Evolutionary conservation across 192 early-diverging fungal species (phyloP), one percentile per base, ranked within the genome.

Genomic region (Anaeromyces robustus): DNA sequence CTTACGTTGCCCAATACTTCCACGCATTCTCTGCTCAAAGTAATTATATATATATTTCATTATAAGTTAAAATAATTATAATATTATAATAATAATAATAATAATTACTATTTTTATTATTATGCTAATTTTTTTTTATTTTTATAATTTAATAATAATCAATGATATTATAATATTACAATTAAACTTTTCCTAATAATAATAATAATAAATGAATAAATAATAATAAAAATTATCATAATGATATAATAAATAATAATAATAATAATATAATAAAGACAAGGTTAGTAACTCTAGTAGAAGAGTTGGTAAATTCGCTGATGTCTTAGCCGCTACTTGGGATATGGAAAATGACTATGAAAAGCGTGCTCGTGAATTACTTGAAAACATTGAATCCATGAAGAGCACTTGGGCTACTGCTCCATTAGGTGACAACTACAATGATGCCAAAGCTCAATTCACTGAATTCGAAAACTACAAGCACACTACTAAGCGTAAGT

Each of bases 1-100:
- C 97, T 32, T 98, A 98, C 80, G 95, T 97, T 28, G 96, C 97
- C 18, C 94, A 97, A 86, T 98, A 97, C 84, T 98, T 97, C 89
- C 97, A 98, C 82, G 97, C 97, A 13, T 97, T 98, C 79, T 96
- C 95, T 26, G 91, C 92, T 34, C 87, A 96, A 26, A 93, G 94
- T 89, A 80, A 82, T 77, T 30, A 80, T 77, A 3, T 22, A 29
- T 85, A 81, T 28, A 29, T 26, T 7, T 83, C 1, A 3, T 80
- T 14, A 39, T 29, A 31, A 19, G 29, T 12, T 1, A 30, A 68
- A 86, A 85, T 17, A 14, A 34, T 34, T 7, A 12, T 34, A 7
- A 34, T 7, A 34, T 7, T 7, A 34, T 34, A 34, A 34, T 34
- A 12, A 12, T 34, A 12, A 34, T 7, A 34, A 34, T 7, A 34